Base-by-base conservation (phyloP, 352 stramenopile species). In the Globisporangium viniferum region DNA sequence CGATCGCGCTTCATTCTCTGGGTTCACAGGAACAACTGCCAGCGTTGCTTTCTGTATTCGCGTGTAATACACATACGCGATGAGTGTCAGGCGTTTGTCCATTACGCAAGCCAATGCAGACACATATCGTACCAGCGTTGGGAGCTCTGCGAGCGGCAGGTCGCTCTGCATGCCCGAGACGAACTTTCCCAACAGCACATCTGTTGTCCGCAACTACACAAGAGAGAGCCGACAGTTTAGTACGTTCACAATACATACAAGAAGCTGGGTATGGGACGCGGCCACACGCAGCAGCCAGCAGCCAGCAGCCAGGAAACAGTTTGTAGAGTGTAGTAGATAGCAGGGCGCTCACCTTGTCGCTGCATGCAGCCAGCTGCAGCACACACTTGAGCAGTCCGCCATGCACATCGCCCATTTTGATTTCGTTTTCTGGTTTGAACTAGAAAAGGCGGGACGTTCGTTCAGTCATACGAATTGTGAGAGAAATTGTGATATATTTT, bases 341-440 rank as follows among this genome's bases (percentile, higher is more conserved):
- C 1, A 24, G n/a, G n/a, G 7, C 14, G 54, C 67, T 55, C n/a
- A 88, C 84, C 77, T 90, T 93, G 69, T 93, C 82, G 72, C 81
- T 90, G 64, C 84, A 91, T 68, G 78, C 80, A 27, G 80, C 80
- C 55, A 93, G 67, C 67, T 93, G 84, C 73, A 93, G 74, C 66
- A 89, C 84, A 68, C 84, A 90, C 73, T 90, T 89, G 64, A 93
- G 73, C 68, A 93, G 67, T 9, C 83, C 84, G 66, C 76, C 72
- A 22, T 90, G 72, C 15, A 84, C 76, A 64, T 91, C 79, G 9
- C 69, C 74, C 81, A 89, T 90, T 15, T 33, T 33, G 20, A 2
- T 63, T 56, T 33, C 55, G 20, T 0, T 63, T 56, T 33, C 55
- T 12, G 14, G 29, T 62, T 59, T 65, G 48, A 54, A 63, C 5